A percentile compares a stretch with the other conserved stretches of the same genome.
Conservation (phyloP, 805 yeast genomes). For the Suhomyces sp. region DNA sequence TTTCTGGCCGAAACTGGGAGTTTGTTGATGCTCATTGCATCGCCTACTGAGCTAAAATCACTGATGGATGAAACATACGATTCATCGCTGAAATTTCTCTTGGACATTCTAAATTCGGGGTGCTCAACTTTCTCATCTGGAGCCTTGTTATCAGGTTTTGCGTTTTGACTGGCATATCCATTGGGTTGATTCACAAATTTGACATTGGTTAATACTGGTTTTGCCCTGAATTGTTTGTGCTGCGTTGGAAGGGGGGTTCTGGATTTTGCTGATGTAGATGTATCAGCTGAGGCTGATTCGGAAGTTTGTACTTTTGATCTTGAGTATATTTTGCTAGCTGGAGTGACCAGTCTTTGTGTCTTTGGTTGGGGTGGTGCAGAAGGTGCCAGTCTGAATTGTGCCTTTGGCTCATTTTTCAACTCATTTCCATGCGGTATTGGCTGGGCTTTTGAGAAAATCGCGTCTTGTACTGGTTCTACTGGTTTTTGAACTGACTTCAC, state of each 20-base stretch:
- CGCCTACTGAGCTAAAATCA: slow-evolving; percentile 35
- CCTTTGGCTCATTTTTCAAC: background rate
- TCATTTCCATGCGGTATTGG: background rate
- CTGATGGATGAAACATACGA: slow-evolving; percentile 38
- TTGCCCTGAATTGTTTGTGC: background rate
- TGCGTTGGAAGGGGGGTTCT: background rate
- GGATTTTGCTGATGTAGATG: too few species aligned
- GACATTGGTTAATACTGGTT: slow-evolving; percentile 2
- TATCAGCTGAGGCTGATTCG: too few species aligned
- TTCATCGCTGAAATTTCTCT: slow-evolving; percentile 34
- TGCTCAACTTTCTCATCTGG: background rate
- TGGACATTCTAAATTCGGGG: slow-evolving; percentile 9
- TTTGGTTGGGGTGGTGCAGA: background rate
- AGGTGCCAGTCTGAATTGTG: background rate
- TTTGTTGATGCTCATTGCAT: slow-evolving; percentile 19
- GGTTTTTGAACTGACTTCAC: background rate
- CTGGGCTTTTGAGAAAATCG: too few species aligned
- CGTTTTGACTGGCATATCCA: too few species aligned
- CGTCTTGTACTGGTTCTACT: too few species aligned
- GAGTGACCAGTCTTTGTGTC: background rate
- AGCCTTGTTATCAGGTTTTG: background rate
- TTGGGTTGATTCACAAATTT: background rate
- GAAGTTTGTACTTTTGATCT: too few species aligned
- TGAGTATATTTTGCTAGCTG: background rate
- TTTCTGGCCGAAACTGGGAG: slow-evolving; percentile 2